These are phyloP conservation scores for Hemisphaericaspora lyxosophila DNA, from an alignment of 1,139 yeast species.

Conservation along the genomic window DNA sequence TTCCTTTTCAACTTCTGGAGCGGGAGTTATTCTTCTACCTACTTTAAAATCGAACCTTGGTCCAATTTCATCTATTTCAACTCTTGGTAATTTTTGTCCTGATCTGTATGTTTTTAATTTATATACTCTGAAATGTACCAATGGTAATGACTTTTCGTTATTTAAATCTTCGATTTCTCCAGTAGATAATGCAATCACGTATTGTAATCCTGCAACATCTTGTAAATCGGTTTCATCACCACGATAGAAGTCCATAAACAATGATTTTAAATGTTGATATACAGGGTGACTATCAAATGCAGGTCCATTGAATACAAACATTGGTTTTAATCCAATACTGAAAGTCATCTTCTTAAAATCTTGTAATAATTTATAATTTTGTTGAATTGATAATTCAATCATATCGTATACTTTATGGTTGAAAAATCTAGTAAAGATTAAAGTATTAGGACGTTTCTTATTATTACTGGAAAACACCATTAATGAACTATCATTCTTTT, in stretches of 20 bases:
- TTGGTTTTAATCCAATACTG: conserved; percentile 87
- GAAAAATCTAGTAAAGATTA: conserved; percentile 86
- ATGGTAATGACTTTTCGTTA: conserved; percentile 50
- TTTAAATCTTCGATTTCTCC: conserved; percentile 49
- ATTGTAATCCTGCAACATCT: conserved; percentile 94
- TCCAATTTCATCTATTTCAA: conserved; percentile 92
- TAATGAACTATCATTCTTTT: conserved; percentile 88
- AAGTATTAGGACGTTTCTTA: conserved; percentile 90
- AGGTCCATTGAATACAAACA: conserved; percentile 92
- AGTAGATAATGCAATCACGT: conserved; percentile 79
- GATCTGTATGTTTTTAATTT: conserved; percentile 76
- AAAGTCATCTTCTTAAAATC: conserved; percentile 84
- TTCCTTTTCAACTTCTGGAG: conserved; percentile 88
- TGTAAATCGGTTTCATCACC: conserved; percentile 83
- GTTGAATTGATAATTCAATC: conserved; percentile 81
- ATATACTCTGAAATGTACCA: conserved; percentile 87
- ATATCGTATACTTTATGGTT: conserved; percentile 88
- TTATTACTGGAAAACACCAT: conserved; percentile 80
- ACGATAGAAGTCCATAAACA: conserved; percentile 87
- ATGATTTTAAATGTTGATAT: conserved; percentile 79
- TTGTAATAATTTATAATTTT: conserved; percentile 65
- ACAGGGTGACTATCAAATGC: conserved; percentile 88
- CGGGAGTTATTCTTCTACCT: conserved; percentile 83
- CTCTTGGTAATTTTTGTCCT: conserved; percentile 89
- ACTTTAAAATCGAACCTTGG: conserved; percentile 92